Percentiles rank a stretch among this genome's conserved stretches.
Conservation (phyloP, 2,329 filamentous ascomycete species). For the Trichocomaceae sp. region DNA sequence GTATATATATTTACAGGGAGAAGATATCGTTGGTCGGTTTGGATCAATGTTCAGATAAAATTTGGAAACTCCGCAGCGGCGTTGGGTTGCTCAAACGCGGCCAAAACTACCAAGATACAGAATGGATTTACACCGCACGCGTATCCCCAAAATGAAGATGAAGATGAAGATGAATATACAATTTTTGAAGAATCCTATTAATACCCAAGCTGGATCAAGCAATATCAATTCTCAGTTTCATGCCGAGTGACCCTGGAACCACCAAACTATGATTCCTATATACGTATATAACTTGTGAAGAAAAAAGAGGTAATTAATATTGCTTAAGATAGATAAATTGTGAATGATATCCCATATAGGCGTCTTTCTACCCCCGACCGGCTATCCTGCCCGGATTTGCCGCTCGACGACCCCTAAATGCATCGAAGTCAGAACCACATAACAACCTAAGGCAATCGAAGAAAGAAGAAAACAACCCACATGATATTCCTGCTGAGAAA, state of each 20-base stretch:
- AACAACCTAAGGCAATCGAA: background rate
- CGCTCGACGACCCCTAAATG: constrained; percentile 24
- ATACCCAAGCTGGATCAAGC: background rate
- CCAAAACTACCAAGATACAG: no score
- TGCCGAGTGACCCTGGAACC: background rate
- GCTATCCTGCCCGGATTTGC: constrained; percentile 18
- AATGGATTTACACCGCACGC: no score
- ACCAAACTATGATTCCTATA: background rate
- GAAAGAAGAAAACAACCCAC: constrained; percentile 36
- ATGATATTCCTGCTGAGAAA: constrained; percentile 57
- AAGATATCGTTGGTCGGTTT: background rate
- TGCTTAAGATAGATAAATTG: background rate
- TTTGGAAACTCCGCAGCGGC: background rate
- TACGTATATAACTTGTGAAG: background rate
- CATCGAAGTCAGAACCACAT: background rate
- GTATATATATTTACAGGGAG: background rate
- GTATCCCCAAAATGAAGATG: no score
- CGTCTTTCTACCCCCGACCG: constrained; percentile 17
- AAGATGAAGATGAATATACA: background rate
- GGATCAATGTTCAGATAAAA: background rate
- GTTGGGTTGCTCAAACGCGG: background rate
- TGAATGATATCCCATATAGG: constrained; percentile 2
- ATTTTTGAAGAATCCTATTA: background rate
- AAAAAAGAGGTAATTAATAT: constrained; percentile 7
- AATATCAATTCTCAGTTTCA: background rate